Evolutionary conservation across 257 asterid species (phyloP), one percentile per base, ranked within the genome.

Genomic region (Solanum habrochaites): DNA sequence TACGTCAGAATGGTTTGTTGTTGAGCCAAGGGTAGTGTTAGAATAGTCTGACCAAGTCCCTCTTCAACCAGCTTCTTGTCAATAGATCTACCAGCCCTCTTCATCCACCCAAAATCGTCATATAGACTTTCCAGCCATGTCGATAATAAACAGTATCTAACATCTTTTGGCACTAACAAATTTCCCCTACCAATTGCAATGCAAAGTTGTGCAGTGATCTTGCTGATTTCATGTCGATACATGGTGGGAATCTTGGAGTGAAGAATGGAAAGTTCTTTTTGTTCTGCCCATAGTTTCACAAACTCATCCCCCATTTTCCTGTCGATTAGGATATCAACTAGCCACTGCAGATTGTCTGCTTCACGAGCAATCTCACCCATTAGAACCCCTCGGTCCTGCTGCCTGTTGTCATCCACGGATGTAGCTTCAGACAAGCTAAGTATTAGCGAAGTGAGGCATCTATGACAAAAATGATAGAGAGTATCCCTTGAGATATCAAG

Each of bases 41-140:
- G 85, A 87, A 97, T 93, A 2, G 96, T 97, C 47, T 91, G 96
- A 85, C 98, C 87, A 85, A 97, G 87, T 75, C 99, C 98, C 27
- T 96, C 99, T 90, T 97, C 99, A 3, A 97, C 89, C 66, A 92
- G 47, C 72, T 92, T 97, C 91, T 91, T 91, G 91, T 97, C 99
- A 11, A 96, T 85, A 8, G 94, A 91, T 85, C 92, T 93, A 58
- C 97, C 93, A 29, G 91, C 92, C 89, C 92, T 90, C 60, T 91
- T 95, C 97, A 97, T 95, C 99, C 98, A 97, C 45, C 94, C 92
- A 43, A 94, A 97, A 89, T 97, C 99, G 32, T 95, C 97, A 37
- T 94, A 97, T 31, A 97, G 93, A 58, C 97, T 94, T 87, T 96
- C 99, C 91, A 97, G 89, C 99, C 99, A 97, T 32, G 99, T 97